Percentiles rank a stretch among this genome's conserved stretches.
These are phyloP conservation scores for Aleurites moluccanus DNA, from an alignment of 441 rosid species.

Conservation along the genomic window DNA sequence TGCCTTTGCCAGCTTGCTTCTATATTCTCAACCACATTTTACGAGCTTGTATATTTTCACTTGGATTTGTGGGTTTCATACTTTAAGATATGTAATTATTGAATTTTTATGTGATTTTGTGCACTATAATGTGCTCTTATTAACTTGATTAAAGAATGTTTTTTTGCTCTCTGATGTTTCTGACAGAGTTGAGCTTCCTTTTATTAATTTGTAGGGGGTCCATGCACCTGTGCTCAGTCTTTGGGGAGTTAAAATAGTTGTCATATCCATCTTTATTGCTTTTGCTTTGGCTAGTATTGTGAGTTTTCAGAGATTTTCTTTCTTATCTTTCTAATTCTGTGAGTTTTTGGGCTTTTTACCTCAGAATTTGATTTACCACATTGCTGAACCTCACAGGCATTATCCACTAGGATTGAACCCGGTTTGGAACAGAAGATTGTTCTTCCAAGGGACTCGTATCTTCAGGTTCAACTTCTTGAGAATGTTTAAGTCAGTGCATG, in stretches of 20 bases:
- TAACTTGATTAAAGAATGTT: not conserved
- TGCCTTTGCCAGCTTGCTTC: slow-evolving; percentile 2
- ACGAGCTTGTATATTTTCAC: not conserved
- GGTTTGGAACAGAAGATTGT: slow-evolving; percentile 98
- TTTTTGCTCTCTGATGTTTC: not conserved
- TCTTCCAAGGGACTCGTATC: slow-evolving; percentile 95
- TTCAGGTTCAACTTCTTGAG: slow-evolving; percentile 64
- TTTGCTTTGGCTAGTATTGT: slow-evolving; percentile 82
- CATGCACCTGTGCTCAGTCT: slow-evolving; percentile 81
- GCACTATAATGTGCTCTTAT: slow-evolving; percentile 4
- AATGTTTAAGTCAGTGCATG: slow-evolving; percentile 18
- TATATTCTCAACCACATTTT: slow-evolving; percentile 3
- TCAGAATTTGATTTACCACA: slow-evolving; percentile 18
- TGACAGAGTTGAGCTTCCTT: slow-evolving; percentile 25
- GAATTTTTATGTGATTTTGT: slow-evolving; percentile 2
- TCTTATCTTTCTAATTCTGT: slow-evolving; percentile 17
- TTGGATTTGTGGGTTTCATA: not conserved
- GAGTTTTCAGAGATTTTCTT: slow-evolving; percentile 40
- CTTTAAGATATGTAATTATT: not conserved
- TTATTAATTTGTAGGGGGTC: slow-evolving; percentile 53
- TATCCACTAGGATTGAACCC: slow-evolving; percentile 87
- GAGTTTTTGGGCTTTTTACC: slow-evolving; percentile 19
- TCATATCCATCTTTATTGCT: slow-evolving; percentile 73
- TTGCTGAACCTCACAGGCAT: slow-evolving; percentile 52
- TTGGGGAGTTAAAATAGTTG: slow-evolving; percentile 81